Evolutionary conservation across 208 protist species (phyloP), one percentile per base, ranked within the genome.

Genomic region (Leishmania martiniquensis): DNA sequence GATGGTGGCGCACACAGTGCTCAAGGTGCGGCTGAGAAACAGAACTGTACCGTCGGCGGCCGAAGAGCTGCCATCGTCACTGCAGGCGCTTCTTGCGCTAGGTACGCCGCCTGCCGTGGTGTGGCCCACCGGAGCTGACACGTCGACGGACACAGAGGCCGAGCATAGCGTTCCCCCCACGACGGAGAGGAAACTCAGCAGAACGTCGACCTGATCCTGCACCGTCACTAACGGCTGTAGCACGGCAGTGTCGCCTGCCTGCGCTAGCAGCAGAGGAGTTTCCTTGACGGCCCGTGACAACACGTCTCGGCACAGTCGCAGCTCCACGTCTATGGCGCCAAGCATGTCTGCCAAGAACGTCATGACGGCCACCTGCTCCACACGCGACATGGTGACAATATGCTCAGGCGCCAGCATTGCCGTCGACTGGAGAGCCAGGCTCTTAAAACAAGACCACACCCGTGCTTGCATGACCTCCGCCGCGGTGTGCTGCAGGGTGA

Each of bases 201-300:
- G 57, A 54, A 84, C 45, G 32, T 83, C 79, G 54, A 84, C 79
- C 72, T 87, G 83, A 20, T 86, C 82, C 74, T 80, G 72, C 63
- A 81, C 77, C 6, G 70, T 77, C 22, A 86, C 75, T 7, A 86
- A 70, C 2, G 80, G 80, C 71, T 84, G 75, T 51, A 84, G 60
- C 75, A 84, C 80, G 25, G 80, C 80, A 37, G 80, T 42, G 42
- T 84, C 70, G 0, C 69, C 68, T 0, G 71, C 80, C 60, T 84
- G 80, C 13, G 80, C 80, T 4, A 84, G 75, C 63, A 84, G 62
- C 74, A 73, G 39, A 44, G 80, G 80, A 7, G 80, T 84, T 34
- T 80, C 82, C 3, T 44, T 47, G 52, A 80, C 73, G 6, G 73
- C 76, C 2, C 74, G 29, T 17, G 66, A 78, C n/a, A 86, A 74